phyloP scores from a whole-genome alignment of 2,329 filamentous ascomycete species.

The Colletotrichum tropicicola region DNA sequence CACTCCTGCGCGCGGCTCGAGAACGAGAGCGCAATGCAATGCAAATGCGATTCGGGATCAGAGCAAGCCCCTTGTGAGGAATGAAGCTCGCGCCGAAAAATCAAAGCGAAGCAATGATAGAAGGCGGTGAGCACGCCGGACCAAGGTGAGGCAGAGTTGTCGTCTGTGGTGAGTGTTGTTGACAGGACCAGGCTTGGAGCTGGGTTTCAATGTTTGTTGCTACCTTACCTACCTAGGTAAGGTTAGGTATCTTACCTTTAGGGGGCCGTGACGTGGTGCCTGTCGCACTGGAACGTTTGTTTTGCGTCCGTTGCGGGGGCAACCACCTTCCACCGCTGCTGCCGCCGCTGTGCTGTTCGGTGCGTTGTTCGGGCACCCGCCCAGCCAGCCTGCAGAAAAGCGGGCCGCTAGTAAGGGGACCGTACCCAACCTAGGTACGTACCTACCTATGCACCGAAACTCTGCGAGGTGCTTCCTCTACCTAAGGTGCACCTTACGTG shows the following conservation, averaged over 20 bases:
- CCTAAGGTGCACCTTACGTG: too few relatives aligned
- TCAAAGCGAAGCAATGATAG: too few relatives aligned
- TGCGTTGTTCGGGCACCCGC: constrained; percentile 23
- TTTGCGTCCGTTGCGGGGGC: constrained; percentile 26
- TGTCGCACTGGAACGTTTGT: constrained; percentile 17
- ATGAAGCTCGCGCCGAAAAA: too few relatives aligned
- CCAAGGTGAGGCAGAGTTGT: too few relatives aligned
- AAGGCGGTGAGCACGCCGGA: too few relatives aligned
- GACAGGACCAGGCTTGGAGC: constrained; percentile 11
- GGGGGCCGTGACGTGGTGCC: too few relatives aligned
- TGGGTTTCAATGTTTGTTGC: constrained; percentile 15
- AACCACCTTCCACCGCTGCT: not conserved
- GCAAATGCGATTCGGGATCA: too few relatives aligned
- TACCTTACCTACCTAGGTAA: constrained; percentile 11
- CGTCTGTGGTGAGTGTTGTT: not conserved
- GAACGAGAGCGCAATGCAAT: too few relatives aligned
- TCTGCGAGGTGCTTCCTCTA: too few relatives aligned
- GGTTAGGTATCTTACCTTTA: too few relatives aligned
- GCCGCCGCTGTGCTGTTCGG: constrained; percentile 5
- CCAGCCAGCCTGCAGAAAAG: constrained; percentile 2
- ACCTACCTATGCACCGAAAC: not conserved
- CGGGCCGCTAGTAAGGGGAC: constrained; percentile 8
- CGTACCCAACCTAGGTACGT: not conserved
- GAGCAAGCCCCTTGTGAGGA: too few relatives aligned
- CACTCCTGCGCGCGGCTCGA: too few relatives aligned